Evolutionary conservation across 140 eudicot species (phyloP).

Genomic region (Eryngium alpinum): DNA sequence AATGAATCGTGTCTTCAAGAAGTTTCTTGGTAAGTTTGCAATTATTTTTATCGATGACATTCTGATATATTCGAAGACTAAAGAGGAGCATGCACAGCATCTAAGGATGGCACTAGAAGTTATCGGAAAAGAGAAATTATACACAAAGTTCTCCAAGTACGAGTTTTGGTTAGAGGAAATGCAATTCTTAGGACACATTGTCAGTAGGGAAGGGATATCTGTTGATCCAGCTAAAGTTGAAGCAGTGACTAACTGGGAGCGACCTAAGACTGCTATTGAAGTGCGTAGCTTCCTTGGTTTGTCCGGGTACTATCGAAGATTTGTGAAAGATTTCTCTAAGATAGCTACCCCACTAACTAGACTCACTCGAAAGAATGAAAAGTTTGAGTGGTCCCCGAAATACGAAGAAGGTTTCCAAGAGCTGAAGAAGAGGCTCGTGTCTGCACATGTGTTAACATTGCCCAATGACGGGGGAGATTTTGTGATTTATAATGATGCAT

Average conservation of each 20-base stretch:
- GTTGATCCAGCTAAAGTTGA: neutral
- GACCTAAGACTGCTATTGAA: neutral
- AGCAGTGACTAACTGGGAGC: neutral
- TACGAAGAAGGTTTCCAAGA: neutral
- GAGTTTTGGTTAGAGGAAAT: neutral
- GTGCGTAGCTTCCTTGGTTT: neutral
- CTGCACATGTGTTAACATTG: neutral
- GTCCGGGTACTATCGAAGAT: neutral
- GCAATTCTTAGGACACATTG: neutral
- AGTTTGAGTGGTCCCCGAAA: neutral
- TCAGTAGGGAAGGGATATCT: neutral
- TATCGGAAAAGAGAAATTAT: neutral
- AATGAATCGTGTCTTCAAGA: neutral
- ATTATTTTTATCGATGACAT: too few relatives aligned
- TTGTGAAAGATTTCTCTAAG: neutral
- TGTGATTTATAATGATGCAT: neutral
- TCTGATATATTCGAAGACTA: too few relatives aligned
- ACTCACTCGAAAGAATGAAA: neutral
- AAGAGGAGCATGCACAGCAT: neutral
- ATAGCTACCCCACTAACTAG: neutral
- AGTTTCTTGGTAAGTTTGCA: too few relatives aligned
- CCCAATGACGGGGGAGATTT: neutral
- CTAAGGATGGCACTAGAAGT: neutral
- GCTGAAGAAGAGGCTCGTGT: neutral
- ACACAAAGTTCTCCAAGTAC: neutral